These are phyloP conservation scores for Phlebiopsis gigantea DNA, from an alignment of 768 basidiomycete genomes.

Conservation along the genomic window DNA sequence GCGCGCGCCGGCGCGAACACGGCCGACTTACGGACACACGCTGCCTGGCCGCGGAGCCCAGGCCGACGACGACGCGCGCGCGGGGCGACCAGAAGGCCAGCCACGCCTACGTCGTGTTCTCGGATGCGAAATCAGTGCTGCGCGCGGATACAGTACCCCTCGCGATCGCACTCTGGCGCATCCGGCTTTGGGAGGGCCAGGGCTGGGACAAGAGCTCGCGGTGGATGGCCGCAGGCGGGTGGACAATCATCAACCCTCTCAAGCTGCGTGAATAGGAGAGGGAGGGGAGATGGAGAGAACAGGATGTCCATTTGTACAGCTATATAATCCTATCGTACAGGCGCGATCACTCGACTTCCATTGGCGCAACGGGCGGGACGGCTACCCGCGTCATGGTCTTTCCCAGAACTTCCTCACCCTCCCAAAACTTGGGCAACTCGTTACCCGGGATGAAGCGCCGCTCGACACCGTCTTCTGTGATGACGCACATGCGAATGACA, in stretches of 20 bases:
- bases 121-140: slow-evolving; percentile 41
- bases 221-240: slow-evolving; percentile 17
- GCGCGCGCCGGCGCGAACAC: slow-evolving; percentile 18
- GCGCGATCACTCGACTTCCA: slow-evolving; percentile 36
- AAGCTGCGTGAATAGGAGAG: background rate
- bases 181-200: slow-evolving; percentile 70
- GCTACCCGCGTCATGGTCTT: slow-evolving; percentile 20
- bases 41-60: background rate
- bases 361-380: slow-evolving; percentile 28
- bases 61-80: background rate
- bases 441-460: slow-evolving; percentile 89
- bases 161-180: slow-evolving; percentile 72
- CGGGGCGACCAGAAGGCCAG: slow-evolving; percentile 43
- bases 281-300: background rate
- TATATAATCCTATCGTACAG: slow-evolving; percentile 13
- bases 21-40: background rate
- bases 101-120: slow-evolving; percentile 64
- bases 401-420: slow-evolving; percentile 69
- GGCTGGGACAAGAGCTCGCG: slow-evolving; percentile 36
- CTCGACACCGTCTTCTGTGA: slow-evolving; percentile 89
- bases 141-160: slow-evolving; percentile 59
- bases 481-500: slow-evolving; percentile 95
- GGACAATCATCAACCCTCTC: background rate
- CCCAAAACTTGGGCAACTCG: slow-evolving; percentile 86
- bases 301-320: slow-evolving; percentile 11